Base-by-base conservation (phyloP, 371 early-diverging fungal species). In the Actinomucor elegans region DNA sequence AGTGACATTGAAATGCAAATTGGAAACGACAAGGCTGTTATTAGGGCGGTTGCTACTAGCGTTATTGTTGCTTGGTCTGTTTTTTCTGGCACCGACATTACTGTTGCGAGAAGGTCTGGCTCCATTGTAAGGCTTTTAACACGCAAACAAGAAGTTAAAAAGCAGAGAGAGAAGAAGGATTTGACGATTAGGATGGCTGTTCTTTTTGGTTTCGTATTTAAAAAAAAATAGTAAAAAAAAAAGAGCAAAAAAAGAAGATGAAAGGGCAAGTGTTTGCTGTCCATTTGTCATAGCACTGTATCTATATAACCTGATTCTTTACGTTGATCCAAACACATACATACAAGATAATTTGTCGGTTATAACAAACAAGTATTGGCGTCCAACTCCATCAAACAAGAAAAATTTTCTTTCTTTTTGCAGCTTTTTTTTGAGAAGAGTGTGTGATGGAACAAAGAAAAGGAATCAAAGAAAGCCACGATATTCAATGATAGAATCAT, bases 1-100 rank as follows among this genome's bases (percentile, higher is more conserved):
- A 34, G 83, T 79, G 9, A 86, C 86, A 50, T 81, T 81, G 56
- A 81, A 82, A 51, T 83, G 81, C 54, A 86, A 45, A 63, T 86
- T 86, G 56, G 81, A 67, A 12, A 86, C 84, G 8, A 71, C 57
- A 32, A 77, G 53, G 23, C 57, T 66, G 55, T 70, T 71, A 7
- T 64, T 66, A 2, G 46, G 33, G 14, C 48, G 17, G 11, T 34
- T 45, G n/a, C n/a, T 41, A 10, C 33, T 15, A 9, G 21, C 35
- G 24, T 42, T 12, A 29, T 43, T 34, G 57, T 40, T 36, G 45
- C 14, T 28, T 48, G 37, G 15, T 31, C 33, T 47, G 33, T 7
- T 48, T 21, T 49, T 58, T 35, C 38, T 62, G 27, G 18, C 20
- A 28, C 38, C 33, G 20, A 44, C 33, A 33, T 31, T 55, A 37